phyloP scores from a whole-genome alignment of 305 asterid species.

The Solanum aculeatissimum region DNA sequence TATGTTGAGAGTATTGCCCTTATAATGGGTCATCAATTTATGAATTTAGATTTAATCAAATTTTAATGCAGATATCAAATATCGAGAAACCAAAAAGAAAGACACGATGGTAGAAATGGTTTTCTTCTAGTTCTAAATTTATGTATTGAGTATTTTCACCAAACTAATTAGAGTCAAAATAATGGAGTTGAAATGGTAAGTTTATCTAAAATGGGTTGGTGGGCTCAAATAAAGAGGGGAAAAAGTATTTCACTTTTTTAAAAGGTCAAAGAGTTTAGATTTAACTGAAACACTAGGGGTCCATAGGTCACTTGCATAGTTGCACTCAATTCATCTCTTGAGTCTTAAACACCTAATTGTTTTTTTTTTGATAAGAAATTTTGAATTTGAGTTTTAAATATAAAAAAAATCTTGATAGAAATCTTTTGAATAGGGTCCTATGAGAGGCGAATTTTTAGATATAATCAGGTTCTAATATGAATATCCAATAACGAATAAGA shows the following conservation, averaged over 20 bases:
- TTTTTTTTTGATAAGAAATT: too few relatives aligned
- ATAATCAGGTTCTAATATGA: fast-evolving
- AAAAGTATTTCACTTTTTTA: not conserved
- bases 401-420: too few relatives aligned
- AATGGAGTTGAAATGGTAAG: not conserved
- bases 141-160: not conserved
- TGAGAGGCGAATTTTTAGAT: too few relatives aligned
- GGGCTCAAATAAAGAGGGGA: not conserved
- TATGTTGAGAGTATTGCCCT: not conserved
- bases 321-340: not conserved
- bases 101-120: not conserved
- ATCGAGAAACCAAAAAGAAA: not conserved
- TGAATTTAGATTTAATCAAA: not conserved
- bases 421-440: too few relatives aligned
- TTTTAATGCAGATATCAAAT: not conserved
- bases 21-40: too few relatives aligned
- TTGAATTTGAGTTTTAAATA: too few relatives aligned
- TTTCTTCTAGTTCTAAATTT: not conserved
- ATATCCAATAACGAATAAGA: too few relatives aligned
- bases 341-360: not conserved
- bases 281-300: not conserved
- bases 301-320: too few relatives aligned
- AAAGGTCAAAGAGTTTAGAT: not conserved
- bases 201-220: not conserved
- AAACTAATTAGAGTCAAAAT: not conserved